Percentiles rank a stretch among this genome's conserved stretches.
phyloP scores from a whole-genome alignment of 495 filamentous ascomycete genomes.

The Aspergillus coremiiformis region DNA sequence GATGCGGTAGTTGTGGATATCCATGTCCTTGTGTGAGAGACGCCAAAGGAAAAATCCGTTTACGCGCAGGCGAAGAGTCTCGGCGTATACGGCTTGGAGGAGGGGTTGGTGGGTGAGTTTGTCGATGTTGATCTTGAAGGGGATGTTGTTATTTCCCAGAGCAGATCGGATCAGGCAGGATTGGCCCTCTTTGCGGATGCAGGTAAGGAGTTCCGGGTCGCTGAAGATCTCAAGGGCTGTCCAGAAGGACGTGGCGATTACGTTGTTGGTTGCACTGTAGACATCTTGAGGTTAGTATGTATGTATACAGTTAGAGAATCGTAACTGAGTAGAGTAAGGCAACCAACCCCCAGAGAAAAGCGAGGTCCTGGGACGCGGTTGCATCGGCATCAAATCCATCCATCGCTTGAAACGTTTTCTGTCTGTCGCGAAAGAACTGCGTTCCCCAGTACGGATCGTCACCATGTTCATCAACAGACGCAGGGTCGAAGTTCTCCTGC shows the following conservation, averaged over 20 bases:
- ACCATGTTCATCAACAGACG: background rate
- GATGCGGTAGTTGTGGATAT: background rate
- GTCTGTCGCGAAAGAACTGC: background rate
- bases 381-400: background rate
- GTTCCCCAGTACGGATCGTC: background rate
- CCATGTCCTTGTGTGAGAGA: background rate
- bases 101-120: background rate
- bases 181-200: background rate
- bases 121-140: background rate
- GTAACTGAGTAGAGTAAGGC: background rate
- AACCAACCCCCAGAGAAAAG: background rate
- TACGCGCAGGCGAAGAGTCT: background rate
- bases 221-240: background rate
- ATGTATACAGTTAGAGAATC: too few species aligned
- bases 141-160: too few species aligned
- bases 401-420: background rate
- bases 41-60: background rate
- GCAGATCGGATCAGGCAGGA: background rate
- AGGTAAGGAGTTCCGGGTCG: background rate
- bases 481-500: background rate
- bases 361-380: background rate
- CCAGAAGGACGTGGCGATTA: background rate
- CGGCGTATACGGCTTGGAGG: background rate
- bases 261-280: background rate
- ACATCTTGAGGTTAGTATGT: too few species aligned